Conservation (phyloP, 2,329 filamentous ascomycete genomes). For the Nemania sp. region DNA sequence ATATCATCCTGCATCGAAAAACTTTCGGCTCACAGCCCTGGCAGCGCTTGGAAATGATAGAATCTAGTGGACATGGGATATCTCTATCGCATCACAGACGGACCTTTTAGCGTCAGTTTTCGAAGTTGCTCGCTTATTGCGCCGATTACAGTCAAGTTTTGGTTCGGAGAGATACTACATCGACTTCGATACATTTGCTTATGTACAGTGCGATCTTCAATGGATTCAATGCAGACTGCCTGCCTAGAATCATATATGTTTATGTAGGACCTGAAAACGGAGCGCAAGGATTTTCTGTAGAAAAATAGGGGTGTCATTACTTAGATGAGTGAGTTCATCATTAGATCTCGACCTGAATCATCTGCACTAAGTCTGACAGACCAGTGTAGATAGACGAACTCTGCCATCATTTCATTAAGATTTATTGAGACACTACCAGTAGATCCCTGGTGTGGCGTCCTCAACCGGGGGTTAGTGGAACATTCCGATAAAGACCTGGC, state of each 20-base stretch:
- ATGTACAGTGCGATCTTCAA: background rate
- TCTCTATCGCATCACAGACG: background rate
- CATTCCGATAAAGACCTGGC: constrained; percentile 8
- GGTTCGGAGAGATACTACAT: background rate
- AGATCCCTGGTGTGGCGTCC: background rate
- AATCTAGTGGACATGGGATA: background rate
- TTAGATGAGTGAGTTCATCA: no score
- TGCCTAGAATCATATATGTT: no score
- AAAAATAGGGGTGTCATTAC: background rate
- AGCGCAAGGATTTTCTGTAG: background rate
- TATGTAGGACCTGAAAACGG: background rate
- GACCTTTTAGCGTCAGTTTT: no score
- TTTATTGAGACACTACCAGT: constrained; percentile 5
- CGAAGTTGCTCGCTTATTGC: no score
- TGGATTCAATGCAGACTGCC: background rate
- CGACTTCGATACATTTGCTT: background rate
- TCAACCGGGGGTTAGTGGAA: background rate
- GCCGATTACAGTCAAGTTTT: background rate
- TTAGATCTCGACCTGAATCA: no score
- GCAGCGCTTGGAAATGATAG: background rate
- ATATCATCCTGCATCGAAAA: no score
- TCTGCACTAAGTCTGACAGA: background rate
- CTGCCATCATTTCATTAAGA: background rate
- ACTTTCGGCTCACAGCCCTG: background rate
- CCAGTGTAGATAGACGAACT: no score